Base-by-base conservation (phyloP, 2,329 filamentous ascomycete genomes). In the Alternaria sp. region DNA sequence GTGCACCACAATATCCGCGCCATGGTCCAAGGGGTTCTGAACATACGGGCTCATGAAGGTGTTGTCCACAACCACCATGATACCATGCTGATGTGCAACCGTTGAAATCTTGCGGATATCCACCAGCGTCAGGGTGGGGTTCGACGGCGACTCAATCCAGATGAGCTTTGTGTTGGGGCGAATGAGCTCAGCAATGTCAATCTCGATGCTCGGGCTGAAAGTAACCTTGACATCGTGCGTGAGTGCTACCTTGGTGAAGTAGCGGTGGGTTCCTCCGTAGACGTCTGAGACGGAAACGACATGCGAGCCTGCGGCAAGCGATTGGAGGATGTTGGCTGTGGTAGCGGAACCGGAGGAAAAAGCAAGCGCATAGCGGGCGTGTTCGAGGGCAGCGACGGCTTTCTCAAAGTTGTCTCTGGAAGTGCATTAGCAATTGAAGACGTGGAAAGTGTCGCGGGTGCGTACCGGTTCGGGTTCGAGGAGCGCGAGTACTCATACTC, bases 31-130 rank as follows among this genome's bases (percentile, higher is more conserved):
- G 3, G 95, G 95, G 80, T 97, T 98, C 81, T 99, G 95, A 46
- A 99, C 86, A 78, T 98, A 99, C 31, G 95, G 95, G 61, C 90
- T 94, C 75, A 98, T 84, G 84, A 99, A 99, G 21, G 95, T 99
- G 83, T 99, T 99, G 83, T 99, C 95, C 40, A 99, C 95, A n/a
- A 99, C 95, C 41, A 99, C 95, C 75, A 92, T 84, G 72, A 98
- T 92, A 62, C 93, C 94, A 73, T 92, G 91, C 71, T 89, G 84
- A 79, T 98, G 95, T 17, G 95, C 95, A 54, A 90, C 85, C 28
- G 87, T 87, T 28, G 91, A 90, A 39, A 99, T 90, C 52, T 91
- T 89, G 70, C 91, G 85, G 75, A 99, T 97, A 80, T 99, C 94
- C 65, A 98, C 94, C 46, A 99, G 85, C 28, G 91, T 88, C 56